Evolutionary conservation across 2,329 filamentous ascomycete species (phyloP).

Genomic region (Cryphonectria nitschkei): DNA sequence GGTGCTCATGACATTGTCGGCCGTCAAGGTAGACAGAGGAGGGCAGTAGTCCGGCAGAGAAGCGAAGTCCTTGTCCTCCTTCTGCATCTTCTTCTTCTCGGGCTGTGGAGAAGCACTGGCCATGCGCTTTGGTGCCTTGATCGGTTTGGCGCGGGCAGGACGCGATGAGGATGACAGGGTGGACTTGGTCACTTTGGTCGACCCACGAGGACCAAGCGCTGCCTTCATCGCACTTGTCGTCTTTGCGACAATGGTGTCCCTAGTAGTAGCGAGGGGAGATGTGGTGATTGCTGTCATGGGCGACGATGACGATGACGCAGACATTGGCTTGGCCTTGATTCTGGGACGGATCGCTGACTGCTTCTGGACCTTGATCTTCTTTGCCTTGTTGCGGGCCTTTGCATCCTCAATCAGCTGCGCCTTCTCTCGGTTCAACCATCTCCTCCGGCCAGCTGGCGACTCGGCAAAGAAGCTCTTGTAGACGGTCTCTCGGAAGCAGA

Average conservation of each 20-base stretch:
- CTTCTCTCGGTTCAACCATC: constrained; percentile 56
- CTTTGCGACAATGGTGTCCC: constrained; percentile 31
- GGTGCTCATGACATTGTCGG: constrained; percentile 42
- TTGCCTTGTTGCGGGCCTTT: constrained; percentile 45
- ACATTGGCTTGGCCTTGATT: constrained; percentile 47
- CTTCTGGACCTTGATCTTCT: constrained; percentile 36
- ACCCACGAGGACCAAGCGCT: constrained; percentile 4
- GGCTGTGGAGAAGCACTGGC: constrained; percentile 55
- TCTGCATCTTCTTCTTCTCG: constrained; percentile 5
- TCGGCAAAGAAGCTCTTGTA: constrained; percentile 40
- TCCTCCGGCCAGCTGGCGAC: constrained; percentile 48
- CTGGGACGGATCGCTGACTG: constrained; percentile 38
- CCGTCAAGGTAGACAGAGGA: constrained; percentile 65
- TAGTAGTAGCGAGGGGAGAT: background rate
- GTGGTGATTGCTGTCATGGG: constrained; percentile 8
- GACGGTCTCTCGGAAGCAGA: constrained; percentile 58
- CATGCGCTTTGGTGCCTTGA: constrained; percentile 38
- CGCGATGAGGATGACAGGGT: constrained; percentile 37
- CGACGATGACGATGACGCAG: background rate
- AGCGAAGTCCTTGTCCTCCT: constrained; percentile 76
- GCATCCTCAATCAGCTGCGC: constrained; percentile 53
- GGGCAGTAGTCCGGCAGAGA: constrained; percentile 75
- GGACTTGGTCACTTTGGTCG: constrained; percentile 41
- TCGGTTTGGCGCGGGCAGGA: constrained; percentile 40
- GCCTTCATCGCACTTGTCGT: constrained; percentile 16